Conservation (phyloP, 306 rosid species). For the Pterocarpus macrocarpus region DNA sequence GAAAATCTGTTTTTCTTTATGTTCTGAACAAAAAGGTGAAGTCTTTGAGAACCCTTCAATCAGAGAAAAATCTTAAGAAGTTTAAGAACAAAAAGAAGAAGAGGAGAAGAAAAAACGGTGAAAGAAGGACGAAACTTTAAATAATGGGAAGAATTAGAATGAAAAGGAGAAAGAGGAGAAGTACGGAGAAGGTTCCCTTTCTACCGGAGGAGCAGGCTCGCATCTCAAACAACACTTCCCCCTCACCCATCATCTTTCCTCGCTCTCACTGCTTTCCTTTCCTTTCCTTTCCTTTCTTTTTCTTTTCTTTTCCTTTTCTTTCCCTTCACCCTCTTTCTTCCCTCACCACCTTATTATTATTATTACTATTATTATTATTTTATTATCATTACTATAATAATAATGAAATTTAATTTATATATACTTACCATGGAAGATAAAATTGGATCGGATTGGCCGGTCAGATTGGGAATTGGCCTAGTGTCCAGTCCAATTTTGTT, state of each 20-base stretch:
- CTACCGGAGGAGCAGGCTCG: constrained; percentile 71
- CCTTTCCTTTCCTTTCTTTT: constrained; percentile 15
- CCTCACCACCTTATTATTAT: constrained; percentile 39
- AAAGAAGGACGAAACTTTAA: constrained; percentile 44
- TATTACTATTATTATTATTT: neutral
- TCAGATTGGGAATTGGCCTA: too few relatives aligned
- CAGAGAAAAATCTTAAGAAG: neutral
- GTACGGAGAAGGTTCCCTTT: constrained; percentile 85
- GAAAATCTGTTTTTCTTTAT: constrained; percentile 10
- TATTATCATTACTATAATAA: neutral
- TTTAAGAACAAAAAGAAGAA: constrained; percentile 35
- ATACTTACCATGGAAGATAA: too few relatives aligned
- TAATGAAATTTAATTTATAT: too few relatives aligned
- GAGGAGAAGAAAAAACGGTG: constrained; percentile 20
- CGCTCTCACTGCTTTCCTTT: constrained; percentile 38
- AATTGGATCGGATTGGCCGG: too few relatives aligned
- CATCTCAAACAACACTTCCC: constrained; percentile 64
- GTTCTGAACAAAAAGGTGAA: constrained; percentile 31
- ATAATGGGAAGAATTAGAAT: constrained; percentile 80
- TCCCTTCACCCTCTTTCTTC: constrained; percentile 36
- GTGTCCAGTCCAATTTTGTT: too few relatives aligned
- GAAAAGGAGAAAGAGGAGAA: constrained; percentile 71
- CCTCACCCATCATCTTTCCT: constrained; percentile 40
- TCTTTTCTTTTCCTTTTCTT: constrained; percentile 44
- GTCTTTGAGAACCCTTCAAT: constrained; percentile 32